A percentile compares a stretch with the other conserved stretches of the same genome.
phyloP scores from a whole-genome alignment of 257 asterid species.

The Solanum peruvianum region DNA sequence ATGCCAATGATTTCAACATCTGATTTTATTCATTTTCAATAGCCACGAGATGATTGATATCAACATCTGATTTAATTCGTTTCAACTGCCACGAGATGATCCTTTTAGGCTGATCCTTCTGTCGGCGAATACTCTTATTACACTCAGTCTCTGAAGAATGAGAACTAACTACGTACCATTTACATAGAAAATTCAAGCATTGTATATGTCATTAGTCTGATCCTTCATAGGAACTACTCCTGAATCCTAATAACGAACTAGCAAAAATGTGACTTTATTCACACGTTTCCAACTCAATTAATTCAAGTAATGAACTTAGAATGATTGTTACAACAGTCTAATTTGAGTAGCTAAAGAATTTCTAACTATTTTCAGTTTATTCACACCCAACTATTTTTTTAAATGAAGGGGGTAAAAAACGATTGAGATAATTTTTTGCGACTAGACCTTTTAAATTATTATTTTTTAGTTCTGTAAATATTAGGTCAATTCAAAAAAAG shows the following conservation, averaged over 20 bases:
- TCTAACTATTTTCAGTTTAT: not conserved
- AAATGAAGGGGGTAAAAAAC: not conserved
- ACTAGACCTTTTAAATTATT: not conserved
- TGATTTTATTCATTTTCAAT: not conserved
- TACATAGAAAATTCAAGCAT: not conserved
- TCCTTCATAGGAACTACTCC: not conserved
- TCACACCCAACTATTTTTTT: not conserved
- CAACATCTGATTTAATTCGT: not conserved
- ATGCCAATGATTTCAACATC: not conserved
- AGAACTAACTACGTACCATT: not conserved
- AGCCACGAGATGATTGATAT: not conserved
- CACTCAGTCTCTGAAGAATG: not conserved
- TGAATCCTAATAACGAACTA: no score
- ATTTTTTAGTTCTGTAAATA: not conserved
- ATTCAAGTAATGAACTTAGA: not conserved
- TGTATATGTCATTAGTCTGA: not conserved
- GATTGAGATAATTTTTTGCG: not conserved
- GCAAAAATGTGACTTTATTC: not conserved
- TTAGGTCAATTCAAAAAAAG: not conserved
- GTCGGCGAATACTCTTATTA: not conserved
- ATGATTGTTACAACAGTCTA: not conserved
- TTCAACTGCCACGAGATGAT: not conserved
- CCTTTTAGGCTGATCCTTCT: not conserved
- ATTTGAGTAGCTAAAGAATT: not conserved
- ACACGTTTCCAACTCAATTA: not conserved